These are phyloP conservation scores for Angomonas deanei DNA, from an alignment of 208 protist species.

Conservation along the genomic window DNA sequence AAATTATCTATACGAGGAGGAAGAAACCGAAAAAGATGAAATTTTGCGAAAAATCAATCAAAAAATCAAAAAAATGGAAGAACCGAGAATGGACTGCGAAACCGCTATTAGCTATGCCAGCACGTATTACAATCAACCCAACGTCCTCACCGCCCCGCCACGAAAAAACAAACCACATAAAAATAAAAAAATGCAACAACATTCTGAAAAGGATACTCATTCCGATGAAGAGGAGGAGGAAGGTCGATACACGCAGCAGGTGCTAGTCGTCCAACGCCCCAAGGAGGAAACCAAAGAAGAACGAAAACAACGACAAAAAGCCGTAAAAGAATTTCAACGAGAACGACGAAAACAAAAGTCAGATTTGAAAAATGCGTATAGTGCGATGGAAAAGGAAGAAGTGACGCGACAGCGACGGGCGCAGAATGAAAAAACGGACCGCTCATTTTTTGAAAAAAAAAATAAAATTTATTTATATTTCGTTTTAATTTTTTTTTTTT, in stretches of 20 bases:
- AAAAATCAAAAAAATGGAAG: not conserved
- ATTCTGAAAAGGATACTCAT: not conserved
- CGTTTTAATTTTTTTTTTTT: conserved; percentile 2
- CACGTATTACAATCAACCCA: conserved; percentile 87
- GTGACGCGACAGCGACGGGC: conserved; percentile 30
- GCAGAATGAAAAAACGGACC: conserved; percentile 35
- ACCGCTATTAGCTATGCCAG: conserved; percentile 71
- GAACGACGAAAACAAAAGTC: conserved; percentile 75
- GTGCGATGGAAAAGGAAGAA: conserved; percentile 63
- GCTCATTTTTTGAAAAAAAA: conserved; percentile 45
- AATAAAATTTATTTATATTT: not conserved
- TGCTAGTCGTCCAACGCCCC: conserved; percentile 13
- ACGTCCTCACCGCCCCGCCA: conserved; percentile 63
- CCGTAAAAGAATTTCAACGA: conserved; percentile 70
- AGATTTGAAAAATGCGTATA: conserved; percentile 70
- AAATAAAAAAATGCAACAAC: not conserved
- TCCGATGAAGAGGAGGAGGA: conserved; percentile 17
- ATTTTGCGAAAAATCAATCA: not conserved
- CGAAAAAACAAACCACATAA: conserved; percentile 1
- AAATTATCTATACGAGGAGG: not conserved
- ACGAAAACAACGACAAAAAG: conserved; percentile 70
- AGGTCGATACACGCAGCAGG: conserved; percentile 1
- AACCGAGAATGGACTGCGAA: conserved; percentile 63
- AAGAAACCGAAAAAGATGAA: conserved; percentile 5
- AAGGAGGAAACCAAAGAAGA: conserved; percentile 84